Evolutionary conservation across 345 rosid species (phyloP).

Genomic region (Populus nigra): DNA sequence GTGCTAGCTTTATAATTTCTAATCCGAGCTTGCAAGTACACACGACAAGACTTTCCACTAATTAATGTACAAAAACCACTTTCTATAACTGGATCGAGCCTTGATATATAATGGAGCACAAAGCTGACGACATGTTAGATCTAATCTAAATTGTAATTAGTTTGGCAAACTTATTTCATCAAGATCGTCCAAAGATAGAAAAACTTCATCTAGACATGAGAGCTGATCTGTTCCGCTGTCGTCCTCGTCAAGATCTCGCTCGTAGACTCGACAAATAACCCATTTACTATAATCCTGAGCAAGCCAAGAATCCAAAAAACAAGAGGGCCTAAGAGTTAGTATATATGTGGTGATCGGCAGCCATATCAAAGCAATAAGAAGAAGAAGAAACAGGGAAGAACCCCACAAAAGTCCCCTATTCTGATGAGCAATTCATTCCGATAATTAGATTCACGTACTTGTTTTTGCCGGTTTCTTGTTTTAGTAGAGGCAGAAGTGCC

Average conservation of each 20-base stretch:
- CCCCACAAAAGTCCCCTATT: too few species aligned
- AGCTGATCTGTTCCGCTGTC: constrained; percentile 56
- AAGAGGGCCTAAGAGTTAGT: not conserved
- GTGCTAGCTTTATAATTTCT: too few species aligned
- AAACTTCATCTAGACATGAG: constrained; percentile 92
- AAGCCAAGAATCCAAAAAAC: not conserved
- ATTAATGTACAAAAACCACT: not conserved
- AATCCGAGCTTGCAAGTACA: too few species aligned
- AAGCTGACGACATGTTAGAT: not conserved
- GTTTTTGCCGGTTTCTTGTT: constrained; percentile 41
- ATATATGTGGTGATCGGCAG: too few species aligned
- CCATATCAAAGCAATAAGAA: too few species aligned
- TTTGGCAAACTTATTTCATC: constrained; percentile 88
- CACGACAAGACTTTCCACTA: too few species aligned
- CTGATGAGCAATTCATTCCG: too few species aligned
- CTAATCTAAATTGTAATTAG: constrained; percentile 1
- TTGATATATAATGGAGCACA: not conserved
- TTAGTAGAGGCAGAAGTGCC: constrained; percentile 33
- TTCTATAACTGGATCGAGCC: not conserved
- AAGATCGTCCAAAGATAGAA: constrained; percentile 83
- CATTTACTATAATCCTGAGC: constrained; percentile 77
- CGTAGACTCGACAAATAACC: constrained; percentile 87
- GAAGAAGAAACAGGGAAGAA: too few species aligned
- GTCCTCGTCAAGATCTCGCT: constrained; percentile 45
- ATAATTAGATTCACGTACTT: constrained; percentile 28